Evolutionary conservation across 1,284 basidiomycete genomes (phyloP).

Genomic region (Puccinia coronata): DNA sequence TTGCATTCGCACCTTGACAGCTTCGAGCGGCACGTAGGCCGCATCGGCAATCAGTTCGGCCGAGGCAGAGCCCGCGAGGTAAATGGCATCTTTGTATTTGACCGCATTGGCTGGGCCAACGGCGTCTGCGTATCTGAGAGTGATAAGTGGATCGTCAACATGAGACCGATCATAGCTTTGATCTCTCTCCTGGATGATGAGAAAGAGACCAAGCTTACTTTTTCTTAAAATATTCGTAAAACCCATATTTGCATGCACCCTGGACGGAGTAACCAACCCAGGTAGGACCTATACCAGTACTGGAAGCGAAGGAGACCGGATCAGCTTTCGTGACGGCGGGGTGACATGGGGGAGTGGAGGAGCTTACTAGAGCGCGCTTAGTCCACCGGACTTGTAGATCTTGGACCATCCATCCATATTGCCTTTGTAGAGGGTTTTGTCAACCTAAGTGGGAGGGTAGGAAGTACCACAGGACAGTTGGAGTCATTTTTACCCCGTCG

Average conservation of each 20-base stretch:
- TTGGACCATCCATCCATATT: slow-evolving; percentile 58
- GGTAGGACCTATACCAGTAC: slow-evolving; percentile 57
- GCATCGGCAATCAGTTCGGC: slow-evolving; percentile 58
- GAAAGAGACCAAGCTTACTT: slow-evolving; percentile 17
- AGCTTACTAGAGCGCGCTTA: slow-evolving; percentile 56
- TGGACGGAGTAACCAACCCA: slow-evolving; percentile 58
- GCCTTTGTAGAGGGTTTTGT: slow-evolving; percentile 57
- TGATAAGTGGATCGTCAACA: background rate
- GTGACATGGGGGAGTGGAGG: background rate
- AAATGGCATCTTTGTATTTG: slow-evolving; percentile 58
- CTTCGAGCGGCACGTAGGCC: slow-evolving; percentile 57
- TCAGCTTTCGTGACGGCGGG: background rate
- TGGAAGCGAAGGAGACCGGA: slow-evolving; percentile 33
- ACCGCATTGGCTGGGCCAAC: slow-evolving; percentile 57
- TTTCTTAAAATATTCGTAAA: slow-evolving; percentile 57
- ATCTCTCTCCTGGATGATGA: background rate
- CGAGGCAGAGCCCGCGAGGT: slow-evolving; percentile 58
- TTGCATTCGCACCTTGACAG: slow-evolving; percentile 59
- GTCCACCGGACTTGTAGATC: slow-evolving; percentile 56
- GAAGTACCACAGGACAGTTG: too few species aligned
- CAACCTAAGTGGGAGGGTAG: slow-evolving; percentile 51
- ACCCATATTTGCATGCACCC: slow-evolving; percentile 58
- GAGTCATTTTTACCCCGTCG: too few species aligned
- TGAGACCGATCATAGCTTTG: background rate
- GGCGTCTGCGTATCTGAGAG: slow-evolving; percentile 55